phyloP scores from a whole-genome alignment of 176 grass and related monocot species.

The Triticum timopheevii region DNA sequence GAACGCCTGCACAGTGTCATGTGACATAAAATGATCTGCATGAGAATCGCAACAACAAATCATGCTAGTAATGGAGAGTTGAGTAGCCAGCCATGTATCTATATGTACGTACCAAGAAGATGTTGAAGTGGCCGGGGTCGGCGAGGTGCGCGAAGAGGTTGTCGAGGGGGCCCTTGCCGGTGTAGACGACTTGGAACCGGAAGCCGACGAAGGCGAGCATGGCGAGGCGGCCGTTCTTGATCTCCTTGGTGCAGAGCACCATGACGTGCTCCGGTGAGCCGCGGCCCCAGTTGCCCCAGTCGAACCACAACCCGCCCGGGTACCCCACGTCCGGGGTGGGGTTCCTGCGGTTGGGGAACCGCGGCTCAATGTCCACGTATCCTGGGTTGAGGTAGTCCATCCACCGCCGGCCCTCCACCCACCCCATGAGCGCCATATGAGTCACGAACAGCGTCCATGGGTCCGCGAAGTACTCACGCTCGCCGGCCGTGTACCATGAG shows the following conservation, averaged over 20 bases:
- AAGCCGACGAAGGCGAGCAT: slow-evolving; percentile 93
- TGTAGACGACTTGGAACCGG: slow-evolving; percentile 88
- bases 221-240: slow-evolving; percentile 91
- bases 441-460: slow-evolving; percentile 62
- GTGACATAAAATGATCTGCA: neutral
- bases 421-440: slow-evolving; percentile 92
- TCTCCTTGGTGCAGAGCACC: slow-evolving; percentile 95
- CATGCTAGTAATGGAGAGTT: too few relatives aligned
- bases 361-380: slow-evolving; percentile 69
- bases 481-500: slow-evolving; percentile 71
- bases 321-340: slow-evolving; percentile 80
- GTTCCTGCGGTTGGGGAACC: slow-evolving; percentile 56
- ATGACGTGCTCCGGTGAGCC: slow-evolving; percentile 89
- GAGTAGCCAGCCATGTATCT: too few relatives aligned
- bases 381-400: slow-evolving; percentile 68
- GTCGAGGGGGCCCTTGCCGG: slow-evolving; percentile 64
- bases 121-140: slow-evolving; percentile 82
- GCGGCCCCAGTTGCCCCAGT: slow-evolving; percentile 85
- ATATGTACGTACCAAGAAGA: slow-evolving; percentile 35
- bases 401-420: slow-evolving; percentile 92
- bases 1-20: slow-evolving; percentile 34
- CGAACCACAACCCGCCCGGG: slow-evolving; percentile 86
- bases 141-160: slow-evolving; percentile 80
- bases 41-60: neutral
- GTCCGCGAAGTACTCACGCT: slow-evolving; percentile 74